Evolutionary conservation across 1,284 basidiomycete species (phyloP), one percentile per base, ranked within the genome.

Genomic region (Papiliotrema terrestris): DNA sequence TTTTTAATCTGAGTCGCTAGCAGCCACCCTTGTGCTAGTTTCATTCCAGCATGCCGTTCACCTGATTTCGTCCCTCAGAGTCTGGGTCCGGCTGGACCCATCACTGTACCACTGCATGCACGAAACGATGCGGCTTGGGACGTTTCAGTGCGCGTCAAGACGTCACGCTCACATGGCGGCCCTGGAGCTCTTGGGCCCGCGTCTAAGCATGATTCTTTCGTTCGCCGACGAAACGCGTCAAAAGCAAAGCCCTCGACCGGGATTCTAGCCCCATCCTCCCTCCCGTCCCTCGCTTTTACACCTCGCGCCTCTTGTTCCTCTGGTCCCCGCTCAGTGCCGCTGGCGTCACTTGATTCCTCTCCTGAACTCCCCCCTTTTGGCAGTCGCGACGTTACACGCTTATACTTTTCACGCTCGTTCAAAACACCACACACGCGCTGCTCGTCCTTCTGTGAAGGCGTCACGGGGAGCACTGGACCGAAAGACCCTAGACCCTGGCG

Each of bases 311-410:
- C 20, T 3, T 26, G 43, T 26, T 32, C 17, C 37, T 49, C 43
- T 22, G 32, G 39, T 5, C 17, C 17, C 15, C 39, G 39, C 8
- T 19, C 20, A 25, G 37, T 48, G 46, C 32, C 46, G 46, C 46
- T 48, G 46, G 46, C 46, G 46, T 48, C 46, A 48, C 46, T 32
- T n/a, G 39, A 38, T 46, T 48, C 13, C 26, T 14, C 32, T 15
- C 35, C 25, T 42, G 29, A 32, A 6, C n/a, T n/a, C n/a, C 11
- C 29, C 29, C 29, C 29, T 32, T 32, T 32, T 32, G 29, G 29
- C 29, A 32, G 5, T 11, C 29, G 11, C 29, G 29, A 32, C 29
- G 29, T 32, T 32, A 32, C 29, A 32, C 29, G 11, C 6, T 32
- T 32, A 32, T 32, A 32, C 29, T 32, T 32, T 32, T 32, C 29